A percentile compares a stretch with the other conserved stretches of the same genome.
Conservation (phyloP, 306 rosid species). For the Amphicarpaea edgeworthii region DNA sequence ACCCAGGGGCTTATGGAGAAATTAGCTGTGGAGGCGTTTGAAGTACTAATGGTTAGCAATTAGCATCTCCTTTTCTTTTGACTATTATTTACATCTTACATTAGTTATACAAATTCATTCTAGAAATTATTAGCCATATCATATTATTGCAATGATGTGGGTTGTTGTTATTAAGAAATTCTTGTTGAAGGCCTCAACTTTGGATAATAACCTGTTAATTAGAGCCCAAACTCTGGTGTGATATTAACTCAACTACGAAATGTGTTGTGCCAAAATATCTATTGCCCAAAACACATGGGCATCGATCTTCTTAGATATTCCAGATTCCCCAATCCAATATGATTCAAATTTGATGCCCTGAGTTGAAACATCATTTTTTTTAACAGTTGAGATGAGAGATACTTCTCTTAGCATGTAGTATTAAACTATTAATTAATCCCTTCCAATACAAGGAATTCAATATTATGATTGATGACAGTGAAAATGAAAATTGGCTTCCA, state of each 20-base stretch:
- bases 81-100: too few species aligned
- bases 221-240: too few species aligned
- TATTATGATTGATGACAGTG: not conserved
- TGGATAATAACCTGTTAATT: not conserved
- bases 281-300: not conserved
- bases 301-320: not conserved
- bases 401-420: not conserved
- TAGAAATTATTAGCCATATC: too few species aligned
- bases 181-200: conserved; percentile 6
- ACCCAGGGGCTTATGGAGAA: conserved; percentile 79
- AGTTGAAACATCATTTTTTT: conserved; percentile 12
- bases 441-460: not conserved
- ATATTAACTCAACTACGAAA: not conserved
- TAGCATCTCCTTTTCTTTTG: not conserved
- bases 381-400: not conserved
- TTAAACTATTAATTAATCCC: not conserved
- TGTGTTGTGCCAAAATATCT: too few species aligned
- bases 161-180: conserved; percentile 11
- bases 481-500: not conserved
- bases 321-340: not conserved
- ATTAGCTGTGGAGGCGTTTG: conserved; percentile 78
- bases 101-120: too few species aligned
- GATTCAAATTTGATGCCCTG: not conserved
- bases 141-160: not conserved
- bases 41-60: conserved; percentile 65